Evolutionary conservation across 108 stramenopile species (phyloP), one percentile per base, ranked within the genome.

Genomic region (Cyclostephanos invisitatus): DNA sequence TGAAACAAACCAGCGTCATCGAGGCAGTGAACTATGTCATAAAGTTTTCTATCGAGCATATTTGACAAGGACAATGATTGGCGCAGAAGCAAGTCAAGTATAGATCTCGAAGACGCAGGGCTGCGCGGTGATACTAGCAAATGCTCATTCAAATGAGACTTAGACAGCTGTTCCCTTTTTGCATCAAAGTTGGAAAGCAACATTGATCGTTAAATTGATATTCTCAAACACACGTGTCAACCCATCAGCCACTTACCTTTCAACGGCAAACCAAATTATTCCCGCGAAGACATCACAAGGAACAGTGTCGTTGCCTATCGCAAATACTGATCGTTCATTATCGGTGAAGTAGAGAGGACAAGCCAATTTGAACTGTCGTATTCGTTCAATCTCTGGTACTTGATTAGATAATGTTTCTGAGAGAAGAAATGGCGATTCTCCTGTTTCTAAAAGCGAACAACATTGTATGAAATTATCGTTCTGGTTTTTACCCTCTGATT

Each of bases 231-330:
- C 1, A 25, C 0, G 12, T 7, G 24, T 25, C 9, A 3, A 2
- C 24, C 21, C 22, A 54, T 54, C 20, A 11, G 20, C 3, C 38
- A 49, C 28, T 62, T 63, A 61, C 63, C 68, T 64, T 72, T 73
- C 76, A 5, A 77, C 64, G n/a, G 71, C 76, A 58, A 40, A 63
- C 76, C 76, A 77, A 72, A 77, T 77, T n/a, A 77, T 58, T 17
- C 76, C 76, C 24, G 70, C 76, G 24, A 72, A 21, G 11, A 77
- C 70, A 57, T 73, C 76, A 46, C 24, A 66, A 21, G 64, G 63
- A 65, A 50, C 40, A 47, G 55, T 4, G 20, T 63, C 71, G 12
- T 29, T 10, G 6, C 28, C 24, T 44, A 72, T 22, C 17, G 58
- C 59, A 18, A 77, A 61, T 32, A 77, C 64, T 29, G 70, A 6